Percentiles rank a stretch among this genome's conserved stretches.
phyloP scores from a whole-genome alignment of 1,139 yeast species.

The Taphrina flavorubra region DNA sequence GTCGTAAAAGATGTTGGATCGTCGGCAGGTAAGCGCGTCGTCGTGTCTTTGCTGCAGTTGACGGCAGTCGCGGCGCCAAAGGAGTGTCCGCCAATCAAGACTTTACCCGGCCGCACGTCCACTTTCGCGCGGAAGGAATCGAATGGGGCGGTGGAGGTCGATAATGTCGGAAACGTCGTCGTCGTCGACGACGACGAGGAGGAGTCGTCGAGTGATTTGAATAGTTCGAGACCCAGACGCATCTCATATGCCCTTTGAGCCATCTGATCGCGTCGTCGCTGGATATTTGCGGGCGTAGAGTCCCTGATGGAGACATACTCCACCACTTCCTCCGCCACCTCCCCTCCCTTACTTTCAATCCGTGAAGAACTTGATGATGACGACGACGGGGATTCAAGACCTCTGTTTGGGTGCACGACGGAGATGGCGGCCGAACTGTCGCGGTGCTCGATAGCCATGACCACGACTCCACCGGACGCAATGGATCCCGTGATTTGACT shows the following conservation, averaged over 20 bases:
- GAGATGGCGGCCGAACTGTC: constrained; percentile 46
- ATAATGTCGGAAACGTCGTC: background rate
- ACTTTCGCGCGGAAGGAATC: constrained; percentile 3
- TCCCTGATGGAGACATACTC: constrained; percentile 42
- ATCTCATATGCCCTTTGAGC: constrained; percentile 46
- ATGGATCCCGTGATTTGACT: constrained; percentile 46
- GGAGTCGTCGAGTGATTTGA: constrained; percentile 29
- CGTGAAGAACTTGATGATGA: too few relatives aligned
- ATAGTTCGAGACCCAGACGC: constrained; percentile 42
- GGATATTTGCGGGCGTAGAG: constrained; percentile 44
- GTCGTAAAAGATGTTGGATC: background rate
- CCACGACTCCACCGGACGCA: constrained; percentile 47
- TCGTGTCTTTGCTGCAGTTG: constrained; percentile 40
- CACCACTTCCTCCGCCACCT: constrained; percentile 32
- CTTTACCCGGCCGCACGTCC: constrained; percentile 17
- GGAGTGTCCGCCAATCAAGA: constrained; percentile 46
- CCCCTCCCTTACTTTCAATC: constrained; percentile 17
- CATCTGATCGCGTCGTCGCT: constrained; percentile 46
- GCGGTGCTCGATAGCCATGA: constrained; percentile 47
- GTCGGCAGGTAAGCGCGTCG: constrained; percentile 18
- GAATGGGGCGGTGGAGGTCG: background rate
- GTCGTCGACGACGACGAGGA: background rate
- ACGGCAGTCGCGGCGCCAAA: constrained; percentile 48
- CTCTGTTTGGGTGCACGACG: constrained; percentile 33
- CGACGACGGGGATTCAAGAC: too few relatives aligned